Base-by-base conservation (phyloP, 78 protist genomes). In the Dictyostelium intermedium region DNA sequence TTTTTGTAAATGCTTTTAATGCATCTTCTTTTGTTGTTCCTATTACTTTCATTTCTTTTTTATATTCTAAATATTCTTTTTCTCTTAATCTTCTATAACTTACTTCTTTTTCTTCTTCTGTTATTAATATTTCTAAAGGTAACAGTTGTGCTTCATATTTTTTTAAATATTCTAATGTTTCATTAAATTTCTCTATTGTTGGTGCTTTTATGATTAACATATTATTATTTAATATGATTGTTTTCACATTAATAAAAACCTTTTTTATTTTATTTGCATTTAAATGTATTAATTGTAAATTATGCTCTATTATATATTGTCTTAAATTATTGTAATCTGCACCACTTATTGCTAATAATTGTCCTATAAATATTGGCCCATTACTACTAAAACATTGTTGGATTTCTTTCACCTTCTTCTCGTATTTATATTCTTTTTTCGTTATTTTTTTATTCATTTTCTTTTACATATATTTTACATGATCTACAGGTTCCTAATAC, bases 381-480 rank as follows among this genome's bases (percentile, higher is more conserved):
- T 2, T 35, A 1, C 43, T 37, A 11, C 81, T 32, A 35, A 20
- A 37, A 5, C 20, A 16, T 14, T 35, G 4, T 3, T 35, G 10
- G 2, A 18, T 27, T 35, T 37, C 5, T 13, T 76, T 14, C 9
- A 45, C 10, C 20, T 23, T 76, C 5, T 76, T 16, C 2, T 3
- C 35, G 13, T 39, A 23, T 76, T 32, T 30, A 37, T 32, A 10
- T 41, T 41, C 11, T 76, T 30, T 76, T 30, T 5, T n/a, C n/a
- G n/a, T n/a, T 34, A 34, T 34, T 76, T 76, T 11, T 5, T 76
- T 76, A 2, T 35, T 35, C 39, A 30, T 76, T 14, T 0, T 11
- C 30, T 37, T 76, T 76, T 76, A 76, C 9, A 76, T 76, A 76
- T 76, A 76, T 37, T 76, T 76, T 76, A 76, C 82, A 76, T 5